phyloP scores from a whole-genome alignment of 2,329 filamentous ascomycete genomes.

The Colletotrichum abscissum region DNA sequence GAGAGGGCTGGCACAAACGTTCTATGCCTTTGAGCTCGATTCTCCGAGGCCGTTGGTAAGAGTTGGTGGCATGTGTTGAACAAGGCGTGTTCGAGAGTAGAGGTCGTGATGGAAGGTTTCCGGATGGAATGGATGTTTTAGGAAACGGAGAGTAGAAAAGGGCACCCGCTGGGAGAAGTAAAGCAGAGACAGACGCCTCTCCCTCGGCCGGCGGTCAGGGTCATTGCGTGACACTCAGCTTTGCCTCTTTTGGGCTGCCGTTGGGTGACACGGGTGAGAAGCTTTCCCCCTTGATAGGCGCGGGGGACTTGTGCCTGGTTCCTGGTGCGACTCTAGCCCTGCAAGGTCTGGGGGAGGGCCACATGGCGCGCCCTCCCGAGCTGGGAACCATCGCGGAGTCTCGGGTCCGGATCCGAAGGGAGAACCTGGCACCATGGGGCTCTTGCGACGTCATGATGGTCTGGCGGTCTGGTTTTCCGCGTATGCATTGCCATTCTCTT shows the following conservation, averaged over 20 bases:
- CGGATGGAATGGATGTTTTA: slow-evolving; percentile 12
- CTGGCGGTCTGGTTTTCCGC: slow-evolving; percentile 1
- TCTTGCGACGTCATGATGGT: slow-evolving; percentile 12
- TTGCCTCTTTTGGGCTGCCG: neutral
- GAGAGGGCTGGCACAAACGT: slow-evolving; percentile 13
- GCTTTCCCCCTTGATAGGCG: neutral
- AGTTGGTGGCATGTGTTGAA: slow-evolving; percentile 2
- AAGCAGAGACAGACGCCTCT: neutral
- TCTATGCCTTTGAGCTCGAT: slow-evolving; percentile 12
- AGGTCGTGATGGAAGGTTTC: slow-evolving; percentile 8
- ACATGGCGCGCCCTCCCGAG: neutral
- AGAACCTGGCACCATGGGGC: neutral
- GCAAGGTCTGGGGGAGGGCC: slow-evolving; percentile 2
- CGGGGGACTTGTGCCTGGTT: slow-evolving; percentile 5
- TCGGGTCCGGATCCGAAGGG: slow-evolving; percentile 22
- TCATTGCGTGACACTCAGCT: slow-evolving; percentile 15
- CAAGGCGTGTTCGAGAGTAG: neutral
- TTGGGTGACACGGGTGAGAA: neutral
- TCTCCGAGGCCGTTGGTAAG: slow-evolving; percentile 4
- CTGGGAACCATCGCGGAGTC: neutral
- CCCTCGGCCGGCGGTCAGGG: slow-evolving; percentile 2
- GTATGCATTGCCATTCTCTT: neutral
- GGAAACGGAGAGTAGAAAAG: neutral
- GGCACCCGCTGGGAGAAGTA: neutral
- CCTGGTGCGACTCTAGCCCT: slow-evolving; percentile 3